Conservation (phyloP, 2,329 filamentous ascomycete species). For the Teratosphaeria destructans region DNA sequence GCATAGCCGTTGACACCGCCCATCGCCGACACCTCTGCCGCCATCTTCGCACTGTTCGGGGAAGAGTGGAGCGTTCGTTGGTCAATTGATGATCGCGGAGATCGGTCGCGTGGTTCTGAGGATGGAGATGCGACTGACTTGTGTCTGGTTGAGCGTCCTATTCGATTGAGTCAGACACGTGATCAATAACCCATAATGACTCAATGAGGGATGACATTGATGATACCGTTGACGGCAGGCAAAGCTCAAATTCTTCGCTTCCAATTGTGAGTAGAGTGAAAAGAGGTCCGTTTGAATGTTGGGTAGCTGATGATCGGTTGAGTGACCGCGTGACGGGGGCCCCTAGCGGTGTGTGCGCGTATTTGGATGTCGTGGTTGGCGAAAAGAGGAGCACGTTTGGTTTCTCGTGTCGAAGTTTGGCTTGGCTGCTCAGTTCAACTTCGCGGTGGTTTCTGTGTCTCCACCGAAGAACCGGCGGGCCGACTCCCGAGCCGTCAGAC, state of each 20-base stretch:
- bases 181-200: background rate
- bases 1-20: conserved; percentile 39
- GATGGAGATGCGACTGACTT: background rate
- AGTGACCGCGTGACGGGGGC: background rate
- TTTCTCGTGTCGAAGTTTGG: background rate
- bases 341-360: background rate
- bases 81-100: background rate
- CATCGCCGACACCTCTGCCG: conserved; percentile 28
- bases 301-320: background rate
- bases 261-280: background rate
- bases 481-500: no score
- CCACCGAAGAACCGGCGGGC: no score
- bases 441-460: background rate
- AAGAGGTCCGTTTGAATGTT: background rate
- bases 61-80: background rate
- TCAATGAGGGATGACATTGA: background rate
- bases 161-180: conserved; percentile 2
- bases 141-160: background rate
- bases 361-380: background rate
- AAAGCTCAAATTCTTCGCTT: background rate
- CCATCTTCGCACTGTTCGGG: conserved; percentile 21
- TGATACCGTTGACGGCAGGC: background rate
- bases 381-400: background rate
- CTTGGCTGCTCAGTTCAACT: background rate
- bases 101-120: background rate